Evolutionary conservation across 345 rosid species (phyloP).

Genomic region (Euphorbia pulcherrima): DNA sequence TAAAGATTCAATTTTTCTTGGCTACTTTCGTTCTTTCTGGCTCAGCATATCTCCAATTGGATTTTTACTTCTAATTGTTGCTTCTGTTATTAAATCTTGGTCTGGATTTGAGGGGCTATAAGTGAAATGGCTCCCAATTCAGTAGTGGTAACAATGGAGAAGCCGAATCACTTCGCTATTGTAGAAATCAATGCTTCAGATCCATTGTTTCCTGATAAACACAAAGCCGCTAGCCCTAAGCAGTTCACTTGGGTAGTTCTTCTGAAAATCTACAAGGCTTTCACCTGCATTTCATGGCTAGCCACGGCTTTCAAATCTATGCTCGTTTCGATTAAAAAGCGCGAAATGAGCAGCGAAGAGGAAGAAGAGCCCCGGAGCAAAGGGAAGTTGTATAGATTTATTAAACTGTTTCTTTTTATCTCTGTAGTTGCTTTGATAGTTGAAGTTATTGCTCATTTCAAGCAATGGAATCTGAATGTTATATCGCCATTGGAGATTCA

Average conservation of each 20-base stretch:
- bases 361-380: constrained; percentile 66
- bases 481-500: constrained; percentile 66
- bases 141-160: constrained; percentile 76
- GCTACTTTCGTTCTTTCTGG: constrained; percentile 6
- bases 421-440: constrained; percentile 55
- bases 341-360: constrained; percentile 52
- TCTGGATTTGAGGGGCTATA: constrained; percentile 24
- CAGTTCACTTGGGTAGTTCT: constrained; percentile 76
- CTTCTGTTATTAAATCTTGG: constrained; percentile 16
- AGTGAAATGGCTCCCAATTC: constrained; percentile 67
- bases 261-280: constrained; percentile 58
- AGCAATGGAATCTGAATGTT: constrained; percentile 66
- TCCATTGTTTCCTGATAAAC: constrained; percentile 56
- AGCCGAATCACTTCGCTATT: constrained; percentile 57
- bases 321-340: constrained; percentile 53
- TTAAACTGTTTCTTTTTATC: constrained; percentile 58
- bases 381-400: constrained; percentile 64
- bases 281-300: constrained; percentile 57
- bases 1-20: not conserved
- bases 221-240: constrained; percentile 63
- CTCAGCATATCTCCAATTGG: constrained; percentile 18
- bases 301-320: constrained; percentile 36
- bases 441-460: constrained; percentile 65
- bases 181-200: constrained; percentile 60
- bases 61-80: constrained; percentile 11